Base-by-base conservation (phyloP, 1,139 yeast genomes). In the Blastobotrys apis region DNA sequence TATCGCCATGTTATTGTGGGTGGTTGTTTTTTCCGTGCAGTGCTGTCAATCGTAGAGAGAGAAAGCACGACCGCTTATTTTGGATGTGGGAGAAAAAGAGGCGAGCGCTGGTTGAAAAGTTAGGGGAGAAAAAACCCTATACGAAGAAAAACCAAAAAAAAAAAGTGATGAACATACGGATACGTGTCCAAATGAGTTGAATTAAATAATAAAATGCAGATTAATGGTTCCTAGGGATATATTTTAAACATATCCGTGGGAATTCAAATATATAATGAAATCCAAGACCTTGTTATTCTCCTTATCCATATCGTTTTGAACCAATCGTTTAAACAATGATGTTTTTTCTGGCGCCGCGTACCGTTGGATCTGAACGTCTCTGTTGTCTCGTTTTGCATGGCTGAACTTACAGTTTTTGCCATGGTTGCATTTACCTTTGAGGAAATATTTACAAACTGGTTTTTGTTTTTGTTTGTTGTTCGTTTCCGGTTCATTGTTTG, bases 261-360 rank as follows among this genome's bases (percentile, higher is more conserved):
- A 22, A 27, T 44, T 33, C 30, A 60, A 47, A 27, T 48, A 55
- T 23, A 23, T 44, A 8, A 69, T 54, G 38, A 66, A 62, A 21
- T 62, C 63, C 36, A 68, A 51, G 15, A 68, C 53, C 23, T 39
- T 38, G 21, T 52, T 59, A 45, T 68, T 61, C 43, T 68, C 72
- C 15, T 45, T 47, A 38, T 63, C 68, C 51, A 65, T 49, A 43
- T 69, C 73, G 16, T 53, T 59, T 40, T 68, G 69, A 15, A 67
- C 65, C n/a, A 69, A 56, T 41, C 59, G 54, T 37, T 59, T 60
- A 47, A 63, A 69, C 35, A 69, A 50, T 9, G 71, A 60, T 35
- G 53, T 49, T 30, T 53, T 10, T 5, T 51, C 48, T 3, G 70
- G 68, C 1, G 66, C 55, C 43, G 64, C 69, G 45, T 49, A 69